Evolutionary conservation across 1,284 basidiomycete species (phyloP).

Genomic region (Ceraceosorus guamensis): DNA sequence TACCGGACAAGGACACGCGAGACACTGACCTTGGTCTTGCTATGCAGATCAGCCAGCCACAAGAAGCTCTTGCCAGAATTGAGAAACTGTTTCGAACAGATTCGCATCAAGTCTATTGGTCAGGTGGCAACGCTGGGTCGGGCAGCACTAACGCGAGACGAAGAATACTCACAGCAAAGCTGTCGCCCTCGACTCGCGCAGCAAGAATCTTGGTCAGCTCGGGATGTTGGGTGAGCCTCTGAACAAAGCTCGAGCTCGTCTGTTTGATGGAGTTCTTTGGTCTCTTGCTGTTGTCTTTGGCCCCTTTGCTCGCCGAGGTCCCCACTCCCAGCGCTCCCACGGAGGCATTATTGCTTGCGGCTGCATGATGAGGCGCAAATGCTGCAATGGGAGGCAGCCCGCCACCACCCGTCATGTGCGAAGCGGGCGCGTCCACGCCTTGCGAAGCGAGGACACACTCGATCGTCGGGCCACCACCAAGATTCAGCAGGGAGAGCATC

Average conservation of each 20-base stretch:
- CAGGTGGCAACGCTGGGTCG: constrained; percentile 1
- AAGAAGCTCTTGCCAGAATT: too few species aligned
- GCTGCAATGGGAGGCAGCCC: constrained; percentile 22
- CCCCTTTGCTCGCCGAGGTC: neutral
- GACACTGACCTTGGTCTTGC: too few species aligned
- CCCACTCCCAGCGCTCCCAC: neutral
- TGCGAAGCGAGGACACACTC: constrained; percentile 29
- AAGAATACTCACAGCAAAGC: neutral
- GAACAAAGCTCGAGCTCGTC: constrained; percentile 80
- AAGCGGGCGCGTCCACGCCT: constrained; percentile 32
- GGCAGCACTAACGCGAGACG: neutral
- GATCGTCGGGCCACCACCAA: constrained; percentile 5
- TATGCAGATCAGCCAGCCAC: too few species aligned
- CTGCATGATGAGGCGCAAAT: constrained; percentile 9
- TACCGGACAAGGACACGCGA: too few species aligned
- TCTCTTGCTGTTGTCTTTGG: constrained; percentile 35
- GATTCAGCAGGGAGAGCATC: too few species aligned
- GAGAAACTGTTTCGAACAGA: too few species aligned
- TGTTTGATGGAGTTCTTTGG: constrained; percentile 82
- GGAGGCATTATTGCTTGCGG: neutral
- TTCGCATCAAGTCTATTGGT: neutral
- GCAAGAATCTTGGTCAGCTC: constrained; percentile 64
- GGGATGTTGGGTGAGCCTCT: constrained; percentile 69
- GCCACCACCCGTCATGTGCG: constrained; percentile 27
- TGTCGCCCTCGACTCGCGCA: neutral